Conservation (phyloP, 2,329 filamentous ascomycete genomes). For the Epichloe sibirici region DNA sequence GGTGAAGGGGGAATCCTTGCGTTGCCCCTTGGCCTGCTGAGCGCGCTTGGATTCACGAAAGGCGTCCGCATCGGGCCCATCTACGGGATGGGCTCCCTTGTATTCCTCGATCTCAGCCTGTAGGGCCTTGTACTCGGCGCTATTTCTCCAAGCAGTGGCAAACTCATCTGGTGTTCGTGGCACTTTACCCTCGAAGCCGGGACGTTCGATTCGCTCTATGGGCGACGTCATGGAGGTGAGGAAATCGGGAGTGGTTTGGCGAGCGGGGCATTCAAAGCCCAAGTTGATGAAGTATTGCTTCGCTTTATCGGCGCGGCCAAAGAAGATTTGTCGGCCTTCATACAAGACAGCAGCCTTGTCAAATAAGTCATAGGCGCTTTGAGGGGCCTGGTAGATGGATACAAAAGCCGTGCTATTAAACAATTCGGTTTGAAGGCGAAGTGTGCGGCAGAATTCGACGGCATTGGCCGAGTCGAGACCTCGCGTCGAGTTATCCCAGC, state of each 20-base stretch:
- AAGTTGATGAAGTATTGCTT: constrained; percentile 54
- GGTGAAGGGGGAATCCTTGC: constrained; percentile 68
- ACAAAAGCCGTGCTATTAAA: constrained; percentile 54
- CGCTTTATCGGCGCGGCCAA: constrained; percentile 47
- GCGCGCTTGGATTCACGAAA: constrained; percentile 43
- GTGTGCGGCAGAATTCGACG: constrained; percentile 60
- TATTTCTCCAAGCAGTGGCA: constrained; percentile 44
- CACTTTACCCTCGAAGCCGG: constrained; percentile 42
- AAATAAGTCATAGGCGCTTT: constrained; percentile 51
- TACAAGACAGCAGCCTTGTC: constrained; percentile 48
- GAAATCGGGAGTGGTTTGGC: constrained; percentile 60
- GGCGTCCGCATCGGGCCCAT: constrained; percentile 41
- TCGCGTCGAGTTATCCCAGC: constrained; percentile 62
- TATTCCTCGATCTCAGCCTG: constrained; percentile 44
- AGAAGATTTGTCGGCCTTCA: constrained; percentile 50
- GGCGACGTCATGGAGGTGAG: constrained; percentile 57
- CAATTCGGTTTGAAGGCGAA: constrained; percentile 55
- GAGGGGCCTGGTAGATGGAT: constrained; percentile 62
- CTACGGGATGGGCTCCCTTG: constrained; percentile 39
- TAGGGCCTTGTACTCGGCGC: constrained; percentile 35
- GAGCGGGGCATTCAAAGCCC: constrained; percentile 53
- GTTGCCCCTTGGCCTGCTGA: constrained; percentile 45
- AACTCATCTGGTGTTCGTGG: constrained; percentile 52
- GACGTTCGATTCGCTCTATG: constrained; percentile 40
- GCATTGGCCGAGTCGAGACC: constrained; percentile 66